These are phyloP conservation scores for Allodekkera sacchari DNA, from an alignment of 805 yeast genomes.

Conservation along the genomic window DNA sequence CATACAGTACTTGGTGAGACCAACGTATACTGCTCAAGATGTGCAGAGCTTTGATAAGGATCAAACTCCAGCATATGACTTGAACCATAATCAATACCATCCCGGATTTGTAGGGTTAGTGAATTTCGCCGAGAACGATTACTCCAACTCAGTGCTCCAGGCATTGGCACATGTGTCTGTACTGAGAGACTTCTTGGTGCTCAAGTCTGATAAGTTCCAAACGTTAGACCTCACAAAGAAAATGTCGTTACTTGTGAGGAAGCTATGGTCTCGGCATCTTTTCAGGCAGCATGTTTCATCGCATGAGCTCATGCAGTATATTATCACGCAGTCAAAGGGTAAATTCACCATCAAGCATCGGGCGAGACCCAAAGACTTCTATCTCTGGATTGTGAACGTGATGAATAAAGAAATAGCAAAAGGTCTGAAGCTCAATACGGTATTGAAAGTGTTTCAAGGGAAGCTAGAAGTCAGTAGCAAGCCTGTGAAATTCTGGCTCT, in stretches of 20 bases:
- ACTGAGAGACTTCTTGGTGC: slow-evolving; percentile 39
- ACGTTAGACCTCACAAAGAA: slow-evolving; percentile 26
- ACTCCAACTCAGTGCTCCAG: slow-evolving; percentile 51
- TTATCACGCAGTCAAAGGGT: slow-evolving; percentile 36
- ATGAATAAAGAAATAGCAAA: slow-evolving; percentile 24
- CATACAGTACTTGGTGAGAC: slow-evolving; percentile 44
- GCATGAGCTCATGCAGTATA: slow-evolving; percentile 49
- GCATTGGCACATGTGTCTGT: slow-evolving; percentile 43
- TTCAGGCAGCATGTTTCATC: slow-evolving; percentile 60
- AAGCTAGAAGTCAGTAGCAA: slow-evolving; percentile 25
- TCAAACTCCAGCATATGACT: slow-evolving; percentile 27
- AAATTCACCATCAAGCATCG: slow-evolving; percentile 30
- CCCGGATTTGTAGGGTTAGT: slow-evolving; percentile 66
- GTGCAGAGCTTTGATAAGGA: slow-evolving; percentile 24
- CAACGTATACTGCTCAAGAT: slow-evolving; percentile 33
- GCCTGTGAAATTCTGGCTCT: slow-evolving; percentile 37
- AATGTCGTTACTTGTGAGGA: slow-evolving; percentile 41
- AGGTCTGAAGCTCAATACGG: slow-evolving; percentile 16
- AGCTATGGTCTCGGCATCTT: slow-evolving; percentile 55
- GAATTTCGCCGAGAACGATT: slow-evolving; percentile 42
- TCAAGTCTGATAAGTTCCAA: slow-evolving; percentile 9
- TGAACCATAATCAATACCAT: slow-evolving; percentile 35
- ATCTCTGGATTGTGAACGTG: slow-evolving; percentile 52
- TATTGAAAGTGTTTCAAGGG: slow-evolving; percentile 45
- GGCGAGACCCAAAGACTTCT: slow-evolving; percentile 47